Conservation (phyloP, 345 rosid species). For the Eucalyptus globulus region DNA sequence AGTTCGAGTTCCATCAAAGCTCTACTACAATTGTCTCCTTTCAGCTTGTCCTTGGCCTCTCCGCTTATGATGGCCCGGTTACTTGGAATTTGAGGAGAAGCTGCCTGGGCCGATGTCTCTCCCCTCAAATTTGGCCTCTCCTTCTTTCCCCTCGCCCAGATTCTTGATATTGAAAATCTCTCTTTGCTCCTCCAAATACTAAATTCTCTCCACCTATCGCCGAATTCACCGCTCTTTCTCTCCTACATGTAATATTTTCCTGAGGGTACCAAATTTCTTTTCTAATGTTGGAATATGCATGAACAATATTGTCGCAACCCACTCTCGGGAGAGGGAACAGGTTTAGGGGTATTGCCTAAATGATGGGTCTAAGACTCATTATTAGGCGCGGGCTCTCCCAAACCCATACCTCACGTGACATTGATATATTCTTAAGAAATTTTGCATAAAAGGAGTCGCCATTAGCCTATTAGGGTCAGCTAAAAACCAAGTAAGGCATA, state of each 20-base stretch:
- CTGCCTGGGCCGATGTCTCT: constrained; percentile 46
- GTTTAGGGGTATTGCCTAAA: too few relatives aligned
- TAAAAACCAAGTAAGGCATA: too few relatives aligned
- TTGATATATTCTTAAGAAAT: too few relatives aligned
- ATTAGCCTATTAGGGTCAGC: too few relatives aligned
- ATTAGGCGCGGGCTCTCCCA: too few relatives aligned
- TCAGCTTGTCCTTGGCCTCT: neutral
- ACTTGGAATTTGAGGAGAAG: constrained; percentile 43
- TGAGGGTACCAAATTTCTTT: neutral
- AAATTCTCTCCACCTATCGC: too few relatives aligned
- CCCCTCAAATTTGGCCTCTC: constrained; percentile 27
- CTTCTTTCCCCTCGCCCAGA: constrained; percentile 70
- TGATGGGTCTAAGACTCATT: too few relatives aligned
- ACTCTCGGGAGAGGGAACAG: too few relatives aligned
- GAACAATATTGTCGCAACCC: too few relatives aligned
- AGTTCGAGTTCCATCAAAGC: neutral
- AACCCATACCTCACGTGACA: too few relatives aligned
- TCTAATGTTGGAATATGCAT: neutral
- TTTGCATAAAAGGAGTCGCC: too few relatives aligned
- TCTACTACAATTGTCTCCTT: neutral
- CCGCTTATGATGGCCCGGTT: neutral
- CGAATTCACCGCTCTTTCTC: too few relatives aligned
- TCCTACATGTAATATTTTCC: neutral
- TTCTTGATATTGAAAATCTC: constrained; percentile 77
- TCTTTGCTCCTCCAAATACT: constrained; percentile 2